Base-by-base conservation (phyloP, 1,284 basidiomycete genomes). In the Stygiomarasmius scandens region DNA sequence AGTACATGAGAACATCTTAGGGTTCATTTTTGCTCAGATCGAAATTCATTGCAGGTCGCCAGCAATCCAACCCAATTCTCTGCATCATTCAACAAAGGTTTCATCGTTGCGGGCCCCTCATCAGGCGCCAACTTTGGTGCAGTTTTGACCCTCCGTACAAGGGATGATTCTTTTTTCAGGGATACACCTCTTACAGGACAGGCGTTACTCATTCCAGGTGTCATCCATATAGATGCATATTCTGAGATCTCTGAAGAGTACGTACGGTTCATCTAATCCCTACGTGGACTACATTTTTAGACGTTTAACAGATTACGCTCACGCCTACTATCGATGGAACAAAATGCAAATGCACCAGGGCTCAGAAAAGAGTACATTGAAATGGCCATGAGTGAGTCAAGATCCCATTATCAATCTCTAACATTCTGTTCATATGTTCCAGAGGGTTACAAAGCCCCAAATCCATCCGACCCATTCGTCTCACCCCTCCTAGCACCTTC, bases 121-220 rank as follows among this genome's bases (percentile, higher is more conserved):
- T 56, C 57, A 2, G 61, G 61, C 2, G 61, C 41, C 1, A 47
- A 63, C 29, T 25, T 52, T 3, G 41, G 55, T 36, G 53, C 58
- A 5, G 49, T 52, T 9, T 1, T 63, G 1, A 38, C 49, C 8
- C 56, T 57, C 25, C 59, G 60, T 38, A 52, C 57, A n/a, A 53
- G 52, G 22, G 59, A 61, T 36, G 61, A 61, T 47, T 45, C 59
- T 1, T 61, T 57, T 52, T 63, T 63, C 55, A 43, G 23, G 2
- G 27, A 29, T 41, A 19, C n/a, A 4, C 47, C 24, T 22, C 2
- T 63, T 19, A 63, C 61, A 3, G 61, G 61, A 20, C 61, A 63
- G 3, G 19, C 56, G 19, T 52, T 61, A 4, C 48, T 52, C 10
- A 46, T 61, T 50, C 59, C 61, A 3, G 6, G 23, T 2, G 27